Base-by-base conservation (phyloP, 371 early-diverging fungal species). In the Mortierella sp. region DNA sequence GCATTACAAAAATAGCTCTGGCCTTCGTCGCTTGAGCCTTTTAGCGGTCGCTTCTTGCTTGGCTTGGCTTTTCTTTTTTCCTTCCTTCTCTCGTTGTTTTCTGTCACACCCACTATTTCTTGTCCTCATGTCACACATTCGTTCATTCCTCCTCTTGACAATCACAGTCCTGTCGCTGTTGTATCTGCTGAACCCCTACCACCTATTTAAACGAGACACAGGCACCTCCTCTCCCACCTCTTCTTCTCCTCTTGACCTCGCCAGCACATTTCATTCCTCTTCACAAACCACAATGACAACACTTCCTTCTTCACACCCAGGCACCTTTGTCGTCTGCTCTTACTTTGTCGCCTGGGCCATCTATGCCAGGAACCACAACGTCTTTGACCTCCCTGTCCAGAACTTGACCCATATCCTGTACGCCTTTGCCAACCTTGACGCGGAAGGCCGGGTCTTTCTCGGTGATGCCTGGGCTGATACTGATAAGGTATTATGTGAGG, bases 351-450 rank as follows among this genome's bases (percentile, higher is more conserved):
- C 90, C 31, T 93, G 96, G 96, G 91, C 92, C 11, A 94, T 96
- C 44, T 96, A 96, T 86, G 94, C 89, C 73, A 90, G 95, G 81
- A 90, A 89, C 64, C 95, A 91, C 82, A 90, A 90, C 77, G 94
- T 94, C 21, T 74, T 89, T 55, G 92, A 95, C 75, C 83, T 96
- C 5, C 91, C 92, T 40, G 94, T 89, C 34, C 89, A 91, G 70
- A 91, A 94, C 61, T 86, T 96, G 53, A 95, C 96, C 5, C 95
- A 96, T 78, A 80, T 98, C 79, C 93, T 96, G 75, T 98, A 98
- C 87, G 96, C 95, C 28, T 98, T 98, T 90, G 95, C 95, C 57
- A 96, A 97, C 82, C 88, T 97, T 19, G 88, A 92, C 64, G 89
- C 90, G 13, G 89, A 93, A 73, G 93, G 95, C n/a, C 82, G 87